Percentiles rank a stretch among this genome's conserved stretches.
Evolutionary conservation across 2,329 filamentous ascomycete species (phyloP).

Genomic region (Exophiala oligosperma): DNA sequence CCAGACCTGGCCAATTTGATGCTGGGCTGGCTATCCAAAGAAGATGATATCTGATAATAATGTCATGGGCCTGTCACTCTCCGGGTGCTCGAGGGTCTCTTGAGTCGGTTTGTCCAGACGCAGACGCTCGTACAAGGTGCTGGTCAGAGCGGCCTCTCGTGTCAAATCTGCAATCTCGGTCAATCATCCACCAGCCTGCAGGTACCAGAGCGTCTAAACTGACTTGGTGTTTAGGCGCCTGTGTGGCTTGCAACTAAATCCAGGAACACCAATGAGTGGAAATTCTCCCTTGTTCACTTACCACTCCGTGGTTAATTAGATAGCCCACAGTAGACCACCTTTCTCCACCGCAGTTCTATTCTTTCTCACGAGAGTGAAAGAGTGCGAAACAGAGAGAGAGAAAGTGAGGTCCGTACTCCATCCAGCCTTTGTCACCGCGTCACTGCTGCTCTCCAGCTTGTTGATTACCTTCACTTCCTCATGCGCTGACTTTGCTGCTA

Average conservation of each 20-base stretch:
- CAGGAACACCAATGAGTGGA: slow-evolving; percentile 29
- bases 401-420: background rate
- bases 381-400: too few species aligned
- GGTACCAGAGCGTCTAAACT: slow-evolving; percentile 16
- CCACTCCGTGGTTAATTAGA: background rate
- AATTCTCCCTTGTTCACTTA: background rate
- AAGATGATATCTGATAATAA: background rate
- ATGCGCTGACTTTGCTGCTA: slow-evolving; percentile 6
- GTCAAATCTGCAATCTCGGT: slow-evolving; percentile 20
- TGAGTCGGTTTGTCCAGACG: background rate
- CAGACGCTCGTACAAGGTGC: background rate
- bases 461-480: slow-evolving; percentile 5
- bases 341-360: background rate
- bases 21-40: too few species aligned
- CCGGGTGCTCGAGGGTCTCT: background rate
- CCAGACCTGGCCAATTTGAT: too few species aligned
- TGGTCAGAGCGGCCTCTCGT: background rate
- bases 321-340: background rate
- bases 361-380: background rate
- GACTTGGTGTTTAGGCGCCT: slow-evolving; percentile 10
- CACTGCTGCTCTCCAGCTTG: slow-evolving; percentile 9
- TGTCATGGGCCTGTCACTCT: background rate
- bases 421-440: slow-evolving; percentile 6
- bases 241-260: slow-evolving; percentile 14
- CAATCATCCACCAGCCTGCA: slow-evolving; percentile 14